phyloP scores from a whole-genome alignment of 148 eudicot genomes.

The Hydrangea macrophylla region DNA sequence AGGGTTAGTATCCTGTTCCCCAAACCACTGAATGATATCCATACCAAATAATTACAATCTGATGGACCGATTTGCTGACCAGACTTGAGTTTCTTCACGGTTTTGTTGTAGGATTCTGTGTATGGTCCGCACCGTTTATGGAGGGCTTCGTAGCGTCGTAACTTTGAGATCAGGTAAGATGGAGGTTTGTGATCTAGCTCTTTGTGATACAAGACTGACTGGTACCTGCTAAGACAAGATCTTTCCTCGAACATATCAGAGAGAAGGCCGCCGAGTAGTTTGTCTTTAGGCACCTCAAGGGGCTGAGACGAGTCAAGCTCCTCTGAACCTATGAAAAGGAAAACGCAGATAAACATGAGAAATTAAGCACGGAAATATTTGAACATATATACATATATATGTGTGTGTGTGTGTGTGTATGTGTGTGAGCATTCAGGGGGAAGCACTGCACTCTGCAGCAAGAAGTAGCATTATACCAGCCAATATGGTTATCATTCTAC shows the following conservation, averaged over 20 bases:
- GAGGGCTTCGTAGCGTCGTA: slow-evolving; percentile 78
- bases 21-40: slow-evolving; percentile 90
- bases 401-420: too few species aligned
- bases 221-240: slow-evolving; percentile 76
- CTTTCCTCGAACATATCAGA: slow-evolving; percentile 47
- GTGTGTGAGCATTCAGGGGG: too few species aligned
- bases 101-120: slow-evolving; percentile 59
- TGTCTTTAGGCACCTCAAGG: slow-evolving; percentile 24
- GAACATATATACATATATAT: too few species aligned
- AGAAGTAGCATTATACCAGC: background rate
- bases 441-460: too few species aligned
- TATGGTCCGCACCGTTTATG: slow-evolving; percentile 87
- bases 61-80: slow-evolving; percentile 25
- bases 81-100: slow-evolving; percentile 40
- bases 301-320: slow-evolving; percentile 20
- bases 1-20: slow-evolving; percentile 85
- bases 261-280: slow-evolving; percentile 64
- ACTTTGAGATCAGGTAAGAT: slow-evolving; percentile 64
- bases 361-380: background rate
- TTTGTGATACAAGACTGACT: slow-evolving; percentile 51
- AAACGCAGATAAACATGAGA: background rate
- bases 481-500: background rate
- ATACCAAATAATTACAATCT: slow-evolving; percentile 83
- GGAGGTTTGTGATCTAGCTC: slow-evolving; percentile 53
- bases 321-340: slow-evolving; percentile 17